Conservation (phyloP, 1,284 basidiomycete genomes). For the Sporisorium graminicola region DNA sequence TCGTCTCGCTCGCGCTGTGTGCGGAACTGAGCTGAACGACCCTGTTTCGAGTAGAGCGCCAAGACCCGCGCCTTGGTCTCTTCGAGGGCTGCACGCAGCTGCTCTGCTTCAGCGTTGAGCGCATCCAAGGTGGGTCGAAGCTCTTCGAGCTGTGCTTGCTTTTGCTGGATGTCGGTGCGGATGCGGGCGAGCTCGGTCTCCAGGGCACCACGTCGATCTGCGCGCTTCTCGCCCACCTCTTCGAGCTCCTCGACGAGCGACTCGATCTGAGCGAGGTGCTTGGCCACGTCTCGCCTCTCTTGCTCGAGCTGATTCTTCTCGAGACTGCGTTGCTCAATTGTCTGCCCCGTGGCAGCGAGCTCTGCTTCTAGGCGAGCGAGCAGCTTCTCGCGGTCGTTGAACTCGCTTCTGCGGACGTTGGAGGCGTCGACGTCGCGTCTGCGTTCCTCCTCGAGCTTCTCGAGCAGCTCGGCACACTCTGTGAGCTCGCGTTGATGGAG, state of each 20-base stretch:
- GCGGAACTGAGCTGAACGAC: conserved; percentile 61
- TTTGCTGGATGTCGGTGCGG: conserved; percentile 42
- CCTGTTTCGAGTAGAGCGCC: conserved; percentile 64
- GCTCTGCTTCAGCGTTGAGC: conserved; percentile 75
- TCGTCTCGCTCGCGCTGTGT: conserved; percentile 62
- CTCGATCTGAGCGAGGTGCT: conserved; percentile 80
- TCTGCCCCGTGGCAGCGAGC: conserved; percentile 80
- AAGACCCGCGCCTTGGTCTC: conserved; percentile 57
- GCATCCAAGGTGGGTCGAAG: conserved; percentile 79
- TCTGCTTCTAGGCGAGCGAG: conserved; percentile 78
- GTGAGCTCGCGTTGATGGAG: conserved; percentile 90
- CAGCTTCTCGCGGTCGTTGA: conserved; percentile 84
- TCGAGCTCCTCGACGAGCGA: conserved; percentile 83
- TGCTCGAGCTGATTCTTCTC: conserved; percentile 80
- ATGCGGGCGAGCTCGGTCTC: conserved; percentile 76
- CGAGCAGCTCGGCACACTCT: conserved; percentile 85
- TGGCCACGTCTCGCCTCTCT: conserved; percentile 74
- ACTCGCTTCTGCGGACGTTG: conserved; percentile 83
- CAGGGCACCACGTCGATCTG: conserved; percentile 72
- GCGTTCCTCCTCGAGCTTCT: conserved; percentile 80
- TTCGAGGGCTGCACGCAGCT: conserved; percentile 74
- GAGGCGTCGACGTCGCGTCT: conserved; percentile 80
- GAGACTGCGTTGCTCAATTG: conserved; percentile 78
- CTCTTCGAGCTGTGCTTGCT: conserved; percentile 62
- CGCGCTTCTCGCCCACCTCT: conserved; percentile 67